These are phyloP conservation scores for Paracamarosporium sp. DNA, from an alignment of 2,329 filamentous ascomycete genomes.

Conservation along the genomic window DNA sequence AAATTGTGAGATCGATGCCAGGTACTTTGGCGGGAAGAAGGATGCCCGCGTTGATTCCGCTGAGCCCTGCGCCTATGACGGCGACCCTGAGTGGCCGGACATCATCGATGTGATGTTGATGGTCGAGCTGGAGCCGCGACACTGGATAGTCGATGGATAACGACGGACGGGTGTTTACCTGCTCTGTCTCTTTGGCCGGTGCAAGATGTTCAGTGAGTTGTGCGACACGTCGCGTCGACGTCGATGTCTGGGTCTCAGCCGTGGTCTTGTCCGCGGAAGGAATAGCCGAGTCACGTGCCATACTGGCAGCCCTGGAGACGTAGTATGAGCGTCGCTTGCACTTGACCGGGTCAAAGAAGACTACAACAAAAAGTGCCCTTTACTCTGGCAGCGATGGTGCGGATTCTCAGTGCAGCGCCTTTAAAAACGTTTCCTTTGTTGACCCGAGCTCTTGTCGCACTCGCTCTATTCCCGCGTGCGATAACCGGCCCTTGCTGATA, in stretches of 20 bases:
- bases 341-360: neutral
- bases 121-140: constrained; percentile 34
- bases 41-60: constrained; percentile 69
- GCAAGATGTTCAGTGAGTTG: constrained; percentile 36
- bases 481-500: constrained; percentile 9
- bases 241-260: constrained; percentile 16
- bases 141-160: constrained; percentile 33
- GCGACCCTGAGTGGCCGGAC: constrained; percentile 56
- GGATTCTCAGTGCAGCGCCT: neutral
- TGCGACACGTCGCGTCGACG: constrained; percentile 31
- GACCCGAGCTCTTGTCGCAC: neutral
- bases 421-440: neutral
- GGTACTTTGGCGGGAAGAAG: constrained; percentile 74
- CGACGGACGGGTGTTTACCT: constrained; percentile 14
- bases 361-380: neutral
- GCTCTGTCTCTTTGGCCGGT: constrained; percentile 21
- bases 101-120: constrained; percentile 36
- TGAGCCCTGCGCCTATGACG: constrained; percentile 69
- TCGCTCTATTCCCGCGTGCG: neutral
- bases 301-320: constrained; percentile 17
- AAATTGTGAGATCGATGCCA: constrained; percentile 63
- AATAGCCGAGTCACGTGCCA: constrained; percentile 23
- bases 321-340: neutral
- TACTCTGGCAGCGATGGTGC: neutral
- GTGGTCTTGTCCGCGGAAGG: constrained; percentile 19